Percentiles rank a stretch among this genome's conserved stretches.
Evolutionary conservation across 768 basidiomycete genomes (phyloP).

Genomic region (Coprinopsis cinerea): DNA sequence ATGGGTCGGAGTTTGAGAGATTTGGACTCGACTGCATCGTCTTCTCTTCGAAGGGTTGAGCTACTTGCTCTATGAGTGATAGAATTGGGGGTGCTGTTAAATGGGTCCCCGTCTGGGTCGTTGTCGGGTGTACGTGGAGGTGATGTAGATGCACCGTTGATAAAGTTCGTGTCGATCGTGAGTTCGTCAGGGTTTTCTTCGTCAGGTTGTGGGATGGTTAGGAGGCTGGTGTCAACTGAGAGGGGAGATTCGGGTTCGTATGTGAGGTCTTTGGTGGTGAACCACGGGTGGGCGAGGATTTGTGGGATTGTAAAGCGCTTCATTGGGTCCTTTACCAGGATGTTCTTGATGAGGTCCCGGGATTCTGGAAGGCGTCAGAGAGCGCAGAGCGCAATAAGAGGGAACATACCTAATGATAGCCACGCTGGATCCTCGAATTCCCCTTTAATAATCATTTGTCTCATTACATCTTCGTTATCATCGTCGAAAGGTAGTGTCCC

Average conservation of each 20-base stretch:
- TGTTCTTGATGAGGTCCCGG: slow-evolving; percentile 72
- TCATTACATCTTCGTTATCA: slow-evolving; percentile 82
- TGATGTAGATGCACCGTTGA: too few species aligned
- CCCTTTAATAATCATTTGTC: slow-evolving; percentile 73
- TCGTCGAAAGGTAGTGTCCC: slow-evolving; percentile 90
- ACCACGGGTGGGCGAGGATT: slow-evolving; percentile 87
- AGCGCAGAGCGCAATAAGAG: slow-evolving; percentile 1
- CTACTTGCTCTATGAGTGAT: slow-evolving; percentile 24
- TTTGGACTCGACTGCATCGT: slow-evolving; percentile 25
- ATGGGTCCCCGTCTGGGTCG: slow-evolving; percentile 34
- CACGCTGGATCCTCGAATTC: slow-evolving; percentile 91
- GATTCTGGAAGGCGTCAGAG: slow-evolving; percentile 47
- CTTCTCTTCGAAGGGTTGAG: slow-evolving; percentile 47
- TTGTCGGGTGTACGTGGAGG: slow-evolving; percentile 57
- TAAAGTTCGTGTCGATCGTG: too few species aligned
- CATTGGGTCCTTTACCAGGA: slow-evolving; percentile 71
- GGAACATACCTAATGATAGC: slow-evolving; percentile 69
- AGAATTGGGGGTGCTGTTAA: slow-evolving; percentile 26
- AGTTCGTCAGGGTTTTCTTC: too few species aligned
- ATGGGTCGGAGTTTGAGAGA: slow-evolving; percentile 19
- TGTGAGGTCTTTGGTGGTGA: slow-evolving; percentile 38
- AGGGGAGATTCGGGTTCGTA: slow-evolving; percentile 29
- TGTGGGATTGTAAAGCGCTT: slow-evolving; percentile 77
- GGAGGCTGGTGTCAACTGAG: slow-evolving; percentile 19
- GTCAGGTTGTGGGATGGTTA: slow-evolving; percentile 21